A percentile compares a stretch with the other conserved stretches of the same genome.
Evolutionary conservation across 495 filamentous ascomycete genomes (phyloP).

Genomic region (Aspergillus steynii): DNA sequence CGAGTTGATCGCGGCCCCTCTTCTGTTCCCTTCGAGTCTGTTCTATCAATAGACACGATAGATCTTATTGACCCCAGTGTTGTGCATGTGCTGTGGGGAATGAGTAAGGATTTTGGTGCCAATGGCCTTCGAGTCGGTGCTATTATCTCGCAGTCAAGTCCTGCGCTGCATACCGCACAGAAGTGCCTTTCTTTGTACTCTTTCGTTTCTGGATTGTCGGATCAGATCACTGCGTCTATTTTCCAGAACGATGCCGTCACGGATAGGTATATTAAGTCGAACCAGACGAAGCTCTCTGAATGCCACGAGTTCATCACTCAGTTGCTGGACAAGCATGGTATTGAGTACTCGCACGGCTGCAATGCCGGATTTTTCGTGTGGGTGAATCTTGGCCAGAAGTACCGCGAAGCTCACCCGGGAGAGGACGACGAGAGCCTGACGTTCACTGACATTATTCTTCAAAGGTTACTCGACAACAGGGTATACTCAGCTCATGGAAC

Average conservation of each 20-base stretch:
- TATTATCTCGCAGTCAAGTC: slow-evolving; percentile 50
- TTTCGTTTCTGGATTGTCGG: slow-evolving; percentile 44
- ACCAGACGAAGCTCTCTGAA: slow-evolving; percentile 35
- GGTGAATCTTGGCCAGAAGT: slow-evolving; percentile 51
- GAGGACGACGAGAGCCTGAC: slow-evolving; percentile 3
- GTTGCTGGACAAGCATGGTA: slow-evolving; percentile 37
- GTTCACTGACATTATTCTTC: no score
- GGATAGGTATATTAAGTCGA: slow-evolving; percentile 41
- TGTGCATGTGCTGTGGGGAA: slow-evolving; percentile 62
- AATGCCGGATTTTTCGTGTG: slow-evolving; percentile 63
- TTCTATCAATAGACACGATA: slow-evolving; percentile 46
- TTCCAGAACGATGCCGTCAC: slow-evolving; percentile 51
- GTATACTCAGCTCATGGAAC: no score
- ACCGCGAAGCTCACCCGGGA: slow-evolving; percentile 29
- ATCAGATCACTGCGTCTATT: slow-evolving; percentile 44
- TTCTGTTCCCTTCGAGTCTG: slow-evolving; percentile 49
- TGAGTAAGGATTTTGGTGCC: slow-evolving; percentile 61
- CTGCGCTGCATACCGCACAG: slow-evolving; percentile 39
- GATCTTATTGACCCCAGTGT: slow-evolving; percentile 49
- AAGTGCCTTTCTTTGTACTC: slow-evolving; percentile 42
- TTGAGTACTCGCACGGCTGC: slow-evolving; percentile 38
- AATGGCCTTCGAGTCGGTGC: slow-evolving; percentile 57
- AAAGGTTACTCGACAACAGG: no score
- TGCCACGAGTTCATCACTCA: slow-evolving; percentile 34
- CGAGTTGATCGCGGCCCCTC: slow-evolving; percentile 22